A percentile compares a stretch with the other conserved stretches of the same genome.
These are phyloP conservation scores for Furcasterigmium sp. DNA, from an alignment of 2,329 filamentous ascomycete genomes.

Conservation along the genomic window DNA sequence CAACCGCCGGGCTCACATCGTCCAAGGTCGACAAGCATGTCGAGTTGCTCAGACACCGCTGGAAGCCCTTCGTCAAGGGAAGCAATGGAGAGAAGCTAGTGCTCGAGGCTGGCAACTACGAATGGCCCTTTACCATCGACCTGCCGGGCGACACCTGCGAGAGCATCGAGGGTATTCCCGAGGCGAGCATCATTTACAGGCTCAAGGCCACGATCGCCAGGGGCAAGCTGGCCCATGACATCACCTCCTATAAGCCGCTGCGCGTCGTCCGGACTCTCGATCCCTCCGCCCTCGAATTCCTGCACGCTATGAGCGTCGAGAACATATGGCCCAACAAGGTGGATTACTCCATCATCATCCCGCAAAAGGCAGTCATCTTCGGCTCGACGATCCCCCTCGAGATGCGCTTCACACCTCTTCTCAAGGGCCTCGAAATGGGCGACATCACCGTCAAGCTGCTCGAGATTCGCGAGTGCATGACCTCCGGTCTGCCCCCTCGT, in stretches of 20 bases:
- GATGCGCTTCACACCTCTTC: conserved; percentile 79
- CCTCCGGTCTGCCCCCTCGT: conserved; percentile 39
- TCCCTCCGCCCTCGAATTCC: conserved; percentile 68
- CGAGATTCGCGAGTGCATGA: conserved; percentile 66
- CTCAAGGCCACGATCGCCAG: conserved; percentile 85
- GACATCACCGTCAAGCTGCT: conserved; percentile 75
- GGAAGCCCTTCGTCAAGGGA: conserved; percentile 59
- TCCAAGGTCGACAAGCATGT: conserved; percentile 54
- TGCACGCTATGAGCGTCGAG: conserved; percentile 90
- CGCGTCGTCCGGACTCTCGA: conserved; percentile 75
- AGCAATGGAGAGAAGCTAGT: conserved; percentile 50
- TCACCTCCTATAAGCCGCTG: conserved; percentile 73
- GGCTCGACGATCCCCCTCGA: conserved; percentile 81
- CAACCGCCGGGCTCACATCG: conserved; percentile 52
- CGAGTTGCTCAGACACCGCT: conserved; percentile 63
- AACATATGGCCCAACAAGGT: conserved; percentile 98
- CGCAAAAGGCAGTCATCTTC: conserved; percentile 90
- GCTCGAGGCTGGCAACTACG: conserved; percentile 71
- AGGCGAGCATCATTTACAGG: conserved; percentile 84
- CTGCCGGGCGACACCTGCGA: conserved; percentile 72
- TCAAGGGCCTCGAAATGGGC: conserved; percentile 86
- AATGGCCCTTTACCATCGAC: conserved; percentile 73
- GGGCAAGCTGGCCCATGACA: conserved; percentile 83
- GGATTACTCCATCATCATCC: conserved; percentile 89
- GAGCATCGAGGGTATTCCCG: conserved; percentile 83